Evolutionary conservation across 129 eudicot species (phyloP).

Genomic region (Flaveria trinervia): DNA sequence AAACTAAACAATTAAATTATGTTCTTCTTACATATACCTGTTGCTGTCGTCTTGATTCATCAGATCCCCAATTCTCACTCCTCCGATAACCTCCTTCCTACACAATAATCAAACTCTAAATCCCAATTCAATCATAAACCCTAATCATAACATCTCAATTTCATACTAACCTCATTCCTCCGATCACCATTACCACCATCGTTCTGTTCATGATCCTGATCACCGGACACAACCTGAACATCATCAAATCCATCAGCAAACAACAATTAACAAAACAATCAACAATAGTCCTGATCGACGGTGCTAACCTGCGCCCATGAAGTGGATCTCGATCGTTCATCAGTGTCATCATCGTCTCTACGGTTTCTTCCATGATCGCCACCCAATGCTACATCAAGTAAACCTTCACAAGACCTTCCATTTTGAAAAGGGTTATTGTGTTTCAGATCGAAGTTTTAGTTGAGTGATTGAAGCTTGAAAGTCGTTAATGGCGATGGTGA

Average conservation of each 20-base stretch:
- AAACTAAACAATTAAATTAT: background rate
- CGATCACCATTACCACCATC: slow-evolving; percentile 24
- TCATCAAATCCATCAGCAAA: slow-evolving; percentile 4
- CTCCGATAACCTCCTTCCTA: slow-evolving; percentile 52
- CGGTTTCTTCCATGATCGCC: slow-evolving; percentile 29
- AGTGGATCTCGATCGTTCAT: slow-evolving; percentile 77
- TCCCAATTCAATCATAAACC: slow-evolving; percentile 4
- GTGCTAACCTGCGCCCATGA: slow-evolving; percentile 75
- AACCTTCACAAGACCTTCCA: slow-evolving; percentile 82
- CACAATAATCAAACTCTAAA: slow-evolving; percentile 12
- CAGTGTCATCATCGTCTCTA: slow-evolving; percentile 34
- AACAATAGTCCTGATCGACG: background rate
- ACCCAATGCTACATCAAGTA: slow-evolving; percentile 66
- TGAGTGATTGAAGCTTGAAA: slow-evolving; percentile 12
- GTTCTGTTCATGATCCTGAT: slow-evolving; percentile 52
- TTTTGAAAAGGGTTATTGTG: slow-evolving; percentile 10
- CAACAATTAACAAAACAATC: background rate
- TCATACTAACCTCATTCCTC: slow-evolving; percentile 41
- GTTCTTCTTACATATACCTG: slow-evolving; percentile 38
- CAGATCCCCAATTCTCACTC: slow-evolving; percentile 53
- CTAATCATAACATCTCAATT: background rate
- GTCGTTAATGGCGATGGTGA: slow-evolving; percentile 9
- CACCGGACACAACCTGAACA: slow-evolving; percentile 38
- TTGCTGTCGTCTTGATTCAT: slow-evolving; percentile 54
- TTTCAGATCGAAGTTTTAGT: slow-evolving; percentile 9